phyloP scores from a whole-genome alignment of 1,139 yeast species.

The Saccharomyces uvarum region DNA sequence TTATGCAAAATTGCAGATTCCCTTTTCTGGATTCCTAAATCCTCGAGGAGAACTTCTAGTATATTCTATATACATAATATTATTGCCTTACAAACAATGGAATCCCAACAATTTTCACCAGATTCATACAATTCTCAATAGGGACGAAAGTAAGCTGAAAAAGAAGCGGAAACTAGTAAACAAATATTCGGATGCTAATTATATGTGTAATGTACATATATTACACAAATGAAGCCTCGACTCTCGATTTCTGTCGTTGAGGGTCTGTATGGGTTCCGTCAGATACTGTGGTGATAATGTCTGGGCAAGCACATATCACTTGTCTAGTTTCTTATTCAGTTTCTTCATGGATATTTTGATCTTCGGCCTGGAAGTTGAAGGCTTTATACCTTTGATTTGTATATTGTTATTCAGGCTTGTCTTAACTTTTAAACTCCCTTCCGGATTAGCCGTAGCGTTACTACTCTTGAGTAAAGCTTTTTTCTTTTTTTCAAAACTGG shows the following conservation, averaged over 20 bases:
- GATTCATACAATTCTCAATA: too few species aligned
- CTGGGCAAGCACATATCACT: neutral
- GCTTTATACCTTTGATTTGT: neutral
- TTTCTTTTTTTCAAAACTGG: slow-evolving; percentile 13
- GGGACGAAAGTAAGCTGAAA: neutral
- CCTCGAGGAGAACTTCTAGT: too few species aligned
- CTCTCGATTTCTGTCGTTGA: neutral
- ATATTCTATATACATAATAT: too few species aligned
- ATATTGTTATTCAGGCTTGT: neutral
- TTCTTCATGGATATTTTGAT: neutral
- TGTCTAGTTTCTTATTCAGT: neutral
- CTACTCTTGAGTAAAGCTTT: neutral
- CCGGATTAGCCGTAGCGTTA: neutral
- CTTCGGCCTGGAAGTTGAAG: neutral
- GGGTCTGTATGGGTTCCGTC: neutral
- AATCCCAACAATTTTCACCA: too few species aligned
- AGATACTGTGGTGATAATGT: too few species aligned
- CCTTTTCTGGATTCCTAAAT: too few species aligned
- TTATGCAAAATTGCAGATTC: too few species aligned
- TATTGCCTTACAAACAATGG: too few species aligned
- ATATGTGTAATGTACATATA: neutral
- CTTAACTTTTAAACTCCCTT: neutral
- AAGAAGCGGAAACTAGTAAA: neutral
- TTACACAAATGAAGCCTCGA: neutral
- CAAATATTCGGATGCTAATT: neutral